Percentiles rank a stretch among this genome's conserved stretches.
These are phyloP conservation scores for Candida maris DNA, from an alignment of 805 yeast species.

Conservation along the genomic window DNA sequence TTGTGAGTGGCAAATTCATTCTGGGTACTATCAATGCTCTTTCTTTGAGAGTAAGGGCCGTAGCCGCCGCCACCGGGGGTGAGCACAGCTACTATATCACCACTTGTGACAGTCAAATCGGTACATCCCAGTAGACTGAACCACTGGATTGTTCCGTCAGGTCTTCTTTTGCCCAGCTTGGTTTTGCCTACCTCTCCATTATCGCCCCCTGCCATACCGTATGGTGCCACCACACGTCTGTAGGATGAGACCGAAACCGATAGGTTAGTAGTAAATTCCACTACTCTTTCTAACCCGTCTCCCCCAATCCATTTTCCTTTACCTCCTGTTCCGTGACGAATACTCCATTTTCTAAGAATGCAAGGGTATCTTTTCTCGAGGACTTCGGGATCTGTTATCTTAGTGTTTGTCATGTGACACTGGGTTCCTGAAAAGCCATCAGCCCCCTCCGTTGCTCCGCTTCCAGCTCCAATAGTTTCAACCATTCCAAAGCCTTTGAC, in stretches of 20 bases:
- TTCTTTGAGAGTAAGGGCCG: conserved; percentile 19
- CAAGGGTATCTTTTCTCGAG: conserved; percentile 51
- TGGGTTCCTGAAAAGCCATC: conserved; percentile 50
- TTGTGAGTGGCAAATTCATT: conserved; percentile 1
- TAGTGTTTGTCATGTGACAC: conserved; percentile 31
- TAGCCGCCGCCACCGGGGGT: conserved; percentile 46
- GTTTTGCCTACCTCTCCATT: conserved; percentile 46
- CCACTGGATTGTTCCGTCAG: conserved; percentile 27
- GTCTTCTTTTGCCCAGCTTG: conserved; percentile 30
- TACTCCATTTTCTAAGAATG: conserved; percentile 40
- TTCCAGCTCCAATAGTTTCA: conserved; percentile 55
- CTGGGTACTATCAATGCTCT: conserved; percentile 7
- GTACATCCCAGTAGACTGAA: conserved; percentile 33
- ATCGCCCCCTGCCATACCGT: conserved; percentile 51
- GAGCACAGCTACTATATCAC: conserved; percentile 34
- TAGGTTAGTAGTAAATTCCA: conserved; percentile 39
- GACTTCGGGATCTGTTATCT: conserved; percentile 51
- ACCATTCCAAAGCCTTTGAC: conserved; percentile 48
- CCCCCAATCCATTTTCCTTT: conserved; percentile 47
- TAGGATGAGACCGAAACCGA: conserved; percentile 47
- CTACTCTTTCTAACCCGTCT: conserved; percentile 47
- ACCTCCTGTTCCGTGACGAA: conserved; percentile 47
- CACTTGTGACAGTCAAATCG: conserved; percentile 35
- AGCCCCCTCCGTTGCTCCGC: conserved; percentile 45
- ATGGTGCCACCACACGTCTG: conserved; percentile 52